Evolutionary conservation across 2,329 filamentous ascomycete genomes (phyloP).

Genomic region (Plectosphaerella plurivora): DNA sequence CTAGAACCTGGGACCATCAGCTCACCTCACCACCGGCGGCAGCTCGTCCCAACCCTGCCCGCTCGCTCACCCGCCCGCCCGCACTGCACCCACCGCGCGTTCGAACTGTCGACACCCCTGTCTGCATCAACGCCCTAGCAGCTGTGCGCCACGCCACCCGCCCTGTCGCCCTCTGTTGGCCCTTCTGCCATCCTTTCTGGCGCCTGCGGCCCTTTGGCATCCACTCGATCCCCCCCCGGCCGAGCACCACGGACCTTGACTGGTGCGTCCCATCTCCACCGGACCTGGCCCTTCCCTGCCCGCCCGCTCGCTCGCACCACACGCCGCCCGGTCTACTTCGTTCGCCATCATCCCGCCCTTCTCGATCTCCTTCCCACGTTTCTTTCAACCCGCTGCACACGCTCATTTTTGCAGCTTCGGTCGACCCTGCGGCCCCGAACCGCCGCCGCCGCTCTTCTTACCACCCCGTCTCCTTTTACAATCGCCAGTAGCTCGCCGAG

Average conservation of each 20-base stretch:
- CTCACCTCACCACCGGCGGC: too few species aligned
- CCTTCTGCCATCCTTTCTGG: too few species aligned
- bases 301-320: neutral
- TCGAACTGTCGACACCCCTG: too few species aligned
- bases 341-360: neutral
- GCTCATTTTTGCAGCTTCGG: neutral
- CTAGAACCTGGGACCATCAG: too few species aligned
- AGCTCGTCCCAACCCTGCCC: too few species aligned
- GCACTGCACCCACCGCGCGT: too few species aligned
- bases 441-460: neutral
- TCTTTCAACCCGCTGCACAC: neutral
- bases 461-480: neutral
- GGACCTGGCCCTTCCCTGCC: neutral
- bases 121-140: too few species aligned
- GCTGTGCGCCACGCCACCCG: too few species aligned
- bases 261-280: neutral
- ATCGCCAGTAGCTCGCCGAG: neutral
- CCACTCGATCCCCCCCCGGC: too few species aligned
- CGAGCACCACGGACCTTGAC: neutral
- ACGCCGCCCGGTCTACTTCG: neutral
- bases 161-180: too few species aligned
- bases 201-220: too few species aligned
- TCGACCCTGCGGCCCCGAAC: neutral
- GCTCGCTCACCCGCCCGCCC: too few species aligned
- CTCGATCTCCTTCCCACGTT: neutral